Conservation (phyloP, 129 eudicot genomes). For the Helianthus tuberosus region DNA sequence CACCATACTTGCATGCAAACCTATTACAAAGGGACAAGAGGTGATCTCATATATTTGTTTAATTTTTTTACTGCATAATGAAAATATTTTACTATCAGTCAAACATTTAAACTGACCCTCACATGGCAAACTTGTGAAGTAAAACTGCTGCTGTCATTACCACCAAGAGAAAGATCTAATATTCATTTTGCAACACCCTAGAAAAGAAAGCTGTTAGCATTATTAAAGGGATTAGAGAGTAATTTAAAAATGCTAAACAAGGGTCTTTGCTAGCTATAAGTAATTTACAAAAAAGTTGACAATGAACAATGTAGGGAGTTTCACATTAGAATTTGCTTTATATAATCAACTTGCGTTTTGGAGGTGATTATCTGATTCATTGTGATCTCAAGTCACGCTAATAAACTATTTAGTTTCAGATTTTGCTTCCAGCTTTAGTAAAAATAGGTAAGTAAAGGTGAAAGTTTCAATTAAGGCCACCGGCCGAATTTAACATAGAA, state of each 20-base stretch:
- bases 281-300: not conserved
- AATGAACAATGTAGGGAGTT: too few relatives aligned
- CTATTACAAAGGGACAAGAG: conserved; percentile 80
- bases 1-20: conserved; percentile 60
- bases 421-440: not conserved
- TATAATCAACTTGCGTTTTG: not conserved
- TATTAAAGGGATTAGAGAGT: not conserved
- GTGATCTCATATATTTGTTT: conserved; percentile 32
- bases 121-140: not conserved
- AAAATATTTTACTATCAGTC: not conserved
- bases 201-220: not conserved
- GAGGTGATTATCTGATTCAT: not conserved
- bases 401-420: not conserved
- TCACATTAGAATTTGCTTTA: not conserved
- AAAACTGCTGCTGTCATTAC: not conserved
- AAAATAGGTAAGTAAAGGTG: not conserved
- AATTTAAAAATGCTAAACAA: not conserved
- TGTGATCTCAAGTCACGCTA: not conserved
- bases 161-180: too few relatives aligned
- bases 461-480: not conserved
- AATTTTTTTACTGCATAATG: not conserved
- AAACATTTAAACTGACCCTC: not conserved
- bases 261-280: not conserved
- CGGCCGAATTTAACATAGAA: not conserved
- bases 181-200: not conserved